Base-by-base conservation (phyloP, 306 rosid genomes). In the Cercis canadensis region DNA sequence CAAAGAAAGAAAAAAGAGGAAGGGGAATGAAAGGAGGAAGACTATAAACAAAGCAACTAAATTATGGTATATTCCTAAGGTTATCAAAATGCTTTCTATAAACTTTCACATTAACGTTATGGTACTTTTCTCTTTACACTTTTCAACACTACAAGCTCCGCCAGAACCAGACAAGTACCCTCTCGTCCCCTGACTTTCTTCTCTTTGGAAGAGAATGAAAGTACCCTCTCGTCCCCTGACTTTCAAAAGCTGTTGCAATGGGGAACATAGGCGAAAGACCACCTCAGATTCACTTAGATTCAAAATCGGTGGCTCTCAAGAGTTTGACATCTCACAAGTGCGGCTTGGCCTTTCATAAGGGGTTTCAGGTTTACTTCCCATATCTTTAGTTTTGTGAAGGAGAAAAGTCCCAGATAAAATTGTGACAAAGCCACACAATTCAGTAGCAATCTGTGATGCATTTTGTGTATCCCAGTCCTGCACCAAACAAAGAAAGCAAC, bases 381-480 rank as follows among this genome's bases (percentile, higher is more conserved):
- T 87, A 50, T 93, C 94, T 80, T 87, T 82, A 32, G 98, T 93
- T 82, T 67, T 88, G 79, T 90, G 98, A 39, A 93, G 98, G 49
- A 93, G 96, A 63, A 93, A 93, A 0, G 98, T 88, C 52, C 98
- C 98, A 0, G 96, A 69, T 74, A 93, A 78, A 24, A 93, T 93
- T 52, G 98, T 93, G 11, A 93, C 83, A 75, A 93, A 93, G 12
- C 98, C 98, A 40, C 96, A 90, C 75, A 93, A 60, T 53, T 93
- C 90, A 0, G 96, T 85, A 3, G 79, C 90, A 14, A 93, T 88
- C 44, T 90, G 98, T 3, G 92, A 37, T 57, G 82, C 89, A 72
- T 39, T 73, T 73, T 90, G 97, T 53, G 82, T 67, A 70, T 80
- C 90, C 92, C 94, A 90, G 21, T 93, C 96, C 98, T 93, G 87